These are phyloP conservation scores for Aspergillus sclerotioniger DNA, from an alignment of 495 filamentous ascomycete genomes.

Conservation along the genomic window DNA sequence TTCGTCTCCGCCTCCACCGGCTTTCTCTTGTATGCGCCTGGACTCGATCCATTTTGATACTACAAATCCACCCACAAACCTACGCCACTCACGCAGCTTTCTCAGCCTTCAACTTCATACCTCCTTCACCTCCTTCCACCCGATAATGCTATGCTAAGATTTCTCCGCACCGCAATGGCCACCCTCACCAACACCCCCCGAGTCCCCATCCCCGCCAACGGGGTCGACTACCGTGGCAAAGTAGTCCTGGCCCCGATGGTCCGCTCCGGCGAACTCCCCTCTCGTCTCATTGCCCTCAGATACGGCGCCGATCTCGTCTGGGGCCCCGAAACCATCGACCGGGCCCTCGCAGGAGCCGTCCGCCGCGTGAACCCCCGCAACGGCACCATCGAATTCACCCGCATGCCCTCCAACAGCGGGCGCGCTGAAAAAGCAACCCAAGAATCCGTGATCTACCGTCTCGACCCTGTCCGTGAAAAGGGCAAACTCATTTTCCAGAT, in stretches of 20 bases:
- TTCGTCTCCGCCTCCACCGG: constrained; percentile 10
- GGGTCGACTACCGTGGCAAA: constrained; percentile 91
- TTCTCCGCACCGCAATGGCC: constrained; percentile 53
- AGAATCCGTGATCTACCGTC: constrained; percentile 77
- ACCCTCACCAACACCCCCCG: constrained; percentile 54
- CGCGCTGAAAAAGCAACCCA: constrained; percentile 46
- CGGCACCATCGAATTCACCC: constrained; percentile 77
- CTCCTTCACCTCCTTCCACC: not conserved
- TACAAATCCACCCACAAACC: not conserved
- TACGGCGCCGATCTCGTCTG: constrained; percentile 97
- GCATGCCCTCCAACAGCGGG: constrained; percentile 65
- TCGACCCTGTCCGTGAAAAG: constrained; percentile 73
- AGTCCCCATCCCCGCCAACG: constrained; percentile 81
- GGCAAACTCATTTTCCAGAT: constrained; percentile 82
- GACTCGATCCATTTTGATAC: not conserved
- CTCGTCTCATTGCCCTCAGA: constrained; percentile 78
- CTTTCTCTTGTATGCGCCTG: not conserved
- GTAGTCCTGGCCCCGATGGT: constrained; percentile 97
- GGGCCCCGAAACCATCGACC: constrained; percentile 95
- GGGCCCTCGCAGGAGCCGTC: constrained; percentile 79
- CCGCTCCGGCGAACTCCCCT: constrained; percentile 88
- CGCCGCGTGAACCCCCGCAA: constrained; percentile 72
- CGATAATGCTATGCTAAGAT: constrained; percentile 45
- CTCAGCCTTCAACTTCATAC: not conserved
- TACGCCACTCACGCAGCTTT: not conserved